phyloP scores from a whole-genome alignment of 305 asterid genomes.

The Fraxinus dipetala region DNA sequence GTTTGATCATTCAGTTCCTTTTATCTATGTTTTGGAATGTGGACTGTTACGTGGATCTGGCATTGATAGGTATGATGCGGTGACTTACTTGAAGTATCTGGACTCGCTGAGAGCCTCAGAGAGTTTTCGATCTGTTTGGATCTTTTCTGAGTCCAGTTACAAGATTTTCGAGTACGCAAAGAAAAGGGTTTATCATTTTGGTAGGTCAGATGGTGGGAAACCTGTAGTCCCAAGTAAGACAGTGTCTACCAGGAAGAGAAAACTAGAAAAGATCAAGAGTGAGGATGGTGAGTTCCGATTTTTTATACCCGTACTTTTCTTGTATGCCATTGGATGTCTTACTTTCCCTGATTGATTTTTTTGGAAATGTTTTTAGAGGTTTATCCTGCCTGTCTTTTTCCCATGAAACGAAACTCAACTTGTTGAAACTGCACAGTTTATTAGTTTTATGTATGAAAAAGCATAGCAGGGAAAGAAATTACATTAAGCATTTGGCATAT shows the following conservation, averaged over 20 bases:
- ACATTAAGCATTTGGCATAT: conserved; percentile 14
- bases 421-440: conserved; percentile 9
- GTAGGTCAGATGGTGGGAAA: conserved; percentile 66
- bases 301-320: neutral
- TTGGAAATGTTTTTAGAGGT: conserved; percentile 8
- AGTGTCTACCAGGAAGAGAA: conserved; percentile 59
- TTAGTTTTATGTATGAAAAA: conserved; percentile 12
- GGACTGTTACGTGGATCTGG: neutral
- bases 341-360: neutral
- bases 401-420: neutral
- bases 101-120: conserved; percentile 98
- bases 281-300: conserved; percentile 52
- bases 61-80: conserved; percentile 83
- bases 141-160: conserved; percentile 96
- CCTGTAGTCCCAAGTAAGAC: conserved; percentile 44
- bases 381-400: conserved; percentile 4
- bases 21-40: neutral
- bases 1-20: neutral
- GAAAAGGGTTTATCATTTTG: conserved; percentile 86
- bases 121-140: conserved; percentile 96
- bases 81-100: conserved; percentile 86
- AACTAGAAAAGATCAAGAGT: conserved; percentile 51
- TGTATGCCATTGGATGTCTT: conserved; percentile 16
- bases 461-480: conserved; percentile 8
- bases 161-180: conserved; percentile 92